Evolutionary conservation across 139 green algal species (phyloP).

Genomic region (Chlamydomonas applanata): DNA sequence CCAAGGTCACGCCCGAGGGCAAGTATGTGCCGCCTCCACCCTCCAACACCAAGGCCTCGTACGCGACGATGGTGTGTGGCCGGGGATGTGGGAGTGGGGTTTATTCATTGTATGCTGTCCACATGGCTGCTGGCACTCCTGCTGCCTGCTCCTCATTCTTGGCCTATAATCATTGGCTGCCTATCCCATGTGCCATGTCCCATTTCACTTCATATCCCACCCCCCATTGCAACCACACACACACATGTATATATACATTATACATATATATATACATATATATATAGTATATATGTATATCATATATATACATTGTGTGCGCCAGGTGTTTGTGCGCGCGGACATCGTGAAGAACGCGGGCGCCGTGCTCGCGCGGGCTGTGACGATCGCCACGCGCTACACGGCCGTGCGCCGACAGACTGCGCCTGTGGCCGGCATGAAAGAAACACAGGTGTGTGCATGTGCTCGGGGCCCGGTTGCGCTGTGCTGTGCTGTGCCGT

Average conservation of each 20-base stretch:
- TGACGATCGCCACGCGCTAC: conserved; percentile 87
- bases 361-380: conserved; percentile 68
- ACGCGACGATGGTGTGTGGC: conserved; percentile 79
- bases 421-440: conserved; percentile 46
- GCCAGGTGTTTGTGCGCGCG: conserved; percentile 76
- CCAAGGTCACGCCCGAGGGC: conserved; percentile 77
- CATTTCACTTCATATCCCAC: too few relatives aligned
- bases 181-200: too few relatives aligned
- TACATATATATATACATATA: too few relatives aligned
- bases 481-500: not conserved
- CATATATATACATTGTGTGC: too few relatives aligned
- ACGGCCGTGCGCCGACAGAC: conserved; percentile 83
- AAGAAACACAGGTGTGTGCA: conserved; percentile 63
- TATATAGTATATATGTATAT: too few relatives aligned
- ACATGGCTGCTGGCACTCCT: not conserved
- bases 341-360: conserved; percentile 74
- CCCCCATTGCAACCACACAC: too few relatives aligned
- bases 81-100: not conserved
- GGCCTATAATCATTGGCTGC: too few relatives aligned
- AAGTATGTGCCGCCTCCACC: conserved; percentile 77
- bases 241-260: too few relatives aligned
- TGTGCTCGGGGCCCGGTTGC: not conserved
- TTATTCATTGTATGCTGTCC: not conserved
- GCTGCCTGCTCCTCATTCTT: too few relatives aligned
- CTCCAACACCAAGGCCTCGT: conserved; percentile 86